Percentiles rank a stretch among this genome's conserved stretches.
Conservation (phyloP, 2,329 filamentous ascomycete genomes). For the Fusarium sp. region DNA sequence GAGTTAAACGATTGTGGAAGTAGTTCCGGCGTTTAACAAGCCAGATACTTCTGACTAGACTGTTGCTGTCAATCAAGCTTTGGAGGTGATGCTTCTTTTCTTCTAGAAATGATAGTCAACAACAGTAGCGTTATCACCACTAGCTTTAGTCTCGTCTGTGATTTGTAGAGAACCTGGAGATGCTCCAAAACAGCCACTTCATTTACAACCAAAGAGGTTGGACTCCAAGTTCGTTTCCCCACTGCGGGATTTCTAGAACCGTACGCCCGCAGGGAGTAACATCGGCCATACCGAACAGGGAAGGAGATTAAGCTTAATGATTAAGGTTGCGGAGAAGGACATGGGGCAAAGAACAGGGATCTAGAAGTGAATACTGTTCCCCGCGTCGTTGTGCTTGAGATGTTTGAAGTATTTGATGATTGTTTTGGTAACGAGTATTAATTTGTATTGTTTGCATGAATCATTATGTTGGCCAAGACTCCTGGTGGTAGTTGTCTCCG, state of each 20-base stretch:
- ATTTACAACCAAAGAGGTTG: background rate
- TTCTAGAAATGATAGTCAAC: conserved; percentile 12
- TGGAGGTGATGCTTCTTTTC: background rate
- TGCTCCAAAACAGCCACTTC: background rate
- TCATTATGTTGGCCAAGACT: conserved; percentile 12
- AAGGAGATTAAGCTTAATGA: conserved; percentile 35
- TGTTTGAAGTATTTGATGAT: background rate
- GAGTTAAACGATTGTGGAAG: background rate
- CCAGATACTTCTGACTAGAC: background rate
- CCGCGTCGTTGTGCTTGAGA: background rate
- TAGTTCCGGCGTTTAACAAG: background rate
- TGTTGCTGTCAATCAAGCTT: background rate
- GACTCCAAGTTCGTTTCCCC: background rate
- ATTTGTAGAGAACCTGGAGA: background rate
- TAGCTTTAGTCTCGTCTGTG: background rate
- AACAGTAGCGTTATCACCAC: background rate
- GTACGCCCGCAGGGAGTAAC: conserved; percentile 16
- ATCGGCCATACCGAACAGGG: conserved; percentile 10
- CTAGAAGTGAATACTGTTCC: conserved; percentile 3
- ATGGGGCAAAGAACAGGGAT: conserved; percentile 4
- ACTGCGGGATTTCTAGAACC: conserved; percentile 24
- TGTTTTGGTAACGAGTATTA: background rate
- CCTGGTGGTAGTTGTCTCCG: conserved; percentile 4
- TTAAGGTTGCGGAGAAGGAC: conserved; percentile 28
- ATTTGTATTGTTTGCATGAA: background rate